A percentile compares a stretch with the other conserved stretches of the same genome.
Conservation (phyloP, 805 yeast genomes). For the Ogataea siamensis region DNA sequence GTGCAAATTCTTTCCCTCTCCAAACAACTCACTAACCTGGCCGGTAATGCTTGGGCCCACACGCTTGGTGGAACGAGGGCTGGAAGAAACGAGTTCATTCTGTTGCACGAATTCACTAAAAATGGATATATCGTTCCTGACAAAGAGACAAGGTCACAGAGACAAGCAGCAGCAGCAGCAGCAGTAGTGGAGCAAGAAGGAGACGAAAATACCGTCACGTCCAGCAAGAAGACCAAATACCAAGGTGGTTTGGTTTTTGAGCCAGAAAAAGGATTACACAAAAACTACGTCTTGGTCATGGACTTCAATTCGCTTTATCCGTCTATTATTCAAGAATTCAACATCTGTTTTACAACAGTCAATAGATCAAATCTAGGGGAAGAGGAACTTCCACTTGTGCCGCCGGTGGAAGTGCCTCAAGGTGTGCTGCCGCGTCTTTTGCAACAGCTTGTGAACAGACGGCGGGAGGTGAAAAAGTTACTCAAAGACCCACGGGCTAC, state of each 20-base stretch:
- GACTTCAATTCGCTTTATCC: slow-evolving; percentile 98
- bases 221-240: slow-evolving; percentile 37
- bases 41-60: slow-evolving; percentile 97
- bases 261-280: slow-evolving; percentile 92
- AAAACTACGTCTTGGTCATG: slow-evolving; percentile 87
- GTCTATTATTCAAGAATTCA: slow-evolving; percentile 93
- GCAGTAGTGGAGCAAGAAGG: slow-evolving; percentile 29
- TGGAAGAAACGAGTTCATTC: slow-evolving; percentile 90
- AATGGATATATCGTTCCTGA: slow-evolving; percentile 87
- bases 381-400: slow-evolving; percentile 64
- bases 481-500: slow-evolving; percentile 72
- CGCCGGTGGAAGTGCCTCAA: slow-evolving; percentile 52
- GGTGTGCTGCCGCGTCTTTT: slow-evolving; percentile 88
- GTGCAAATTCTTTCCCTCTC: slow-evolving; percentile 86
- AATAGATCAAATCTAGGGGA: slow-evolving; percentile 50
- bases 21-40: slow-evolving; percentile 85
- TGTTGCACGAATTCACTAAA: slow-evolving; percentile 85
- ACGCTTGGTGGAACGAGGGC: slow-evolving; percentile 94
- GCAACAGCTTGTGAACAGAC: slow-evolving; percentile 81
- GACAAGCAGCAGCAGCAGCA: slow-evolving; percentile 24
- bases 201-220: slow-evolving; percentile 48
- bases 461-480: slow-evolving; percentile 86
- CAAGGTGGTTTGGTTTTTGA: slow-evolving; percentile 79
- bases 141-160: slow-evolving; percentile 37
- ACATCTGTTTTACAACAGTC: slow-evolving; percentile 95